phyloP scores from a whole-genome alignment of 768 basidiomycete species.

The Termitomyces sp. region DNA sequence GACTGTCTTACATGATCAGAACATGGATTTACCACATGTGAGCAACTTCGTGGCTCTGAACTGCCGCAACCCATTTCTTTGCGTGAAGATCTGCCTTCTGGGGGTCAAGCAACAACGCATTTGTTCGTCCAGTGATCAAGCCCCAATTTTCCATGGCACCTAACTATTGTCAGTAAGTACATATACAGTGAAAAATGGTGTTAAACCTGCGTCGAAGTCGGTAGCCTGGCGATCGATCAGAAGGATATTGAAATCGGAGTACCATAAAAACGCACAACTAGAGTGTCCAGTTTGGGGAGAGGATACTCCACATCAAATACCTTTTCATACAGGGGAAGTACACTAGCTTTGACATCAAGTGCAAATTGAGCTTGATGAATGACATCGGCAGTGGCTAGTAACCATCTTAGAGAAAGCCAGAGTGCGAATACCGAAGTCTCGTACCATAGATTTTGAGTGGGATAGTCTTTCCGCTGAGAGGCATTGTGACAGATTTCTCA shows the following conservation, averaged over 20 bases:
- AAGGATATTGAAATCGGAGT: neutral
- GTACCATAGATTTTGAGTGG: constrained; percentile 82
- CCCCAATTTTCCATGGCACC: constrained; percentile 96
- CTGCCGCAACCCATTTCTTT: constrained; percentile 73
- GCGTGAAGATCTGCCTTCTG: constrained; percentile 63
- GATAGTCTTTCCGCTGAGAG: constrained; percentile 71
- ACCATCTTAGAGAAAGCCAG: neutral
- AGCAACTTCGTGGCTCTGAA: constrained; percentile 83
- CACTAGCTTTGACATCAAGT: constrained; percentile 77
- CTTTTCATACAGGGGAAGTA: constrained; percentile 87
- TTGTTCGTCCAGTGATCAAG: constrained; percentile 85
- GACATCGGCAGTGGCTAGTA: constrained; percentile 68
- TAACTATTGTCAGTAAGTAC: constrained; percentile 15
- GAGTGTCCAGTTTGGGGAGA: constrained; percentile 89
- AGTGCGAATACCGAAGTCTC: constrained; percentile 10
- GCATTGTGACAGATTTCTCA: constrained; percentile 72
- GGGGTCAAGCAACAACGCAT: constrained; percentile 75
- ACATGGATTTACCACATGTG: constrained; percentile 60
- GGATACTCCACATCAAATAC: constrained; percentile 92
- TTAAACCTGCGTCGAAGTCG: constrained; percentile 80
- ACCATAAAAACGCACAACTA: constrained; percentile 50
- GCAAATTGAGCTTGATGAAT: constrained; percentile 84
- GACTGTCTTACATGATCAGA: neutral
- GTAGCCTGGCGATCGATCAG: constrained; percentile 38
- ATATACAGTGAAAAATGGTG: neutral